Percentiles rank a stretch among this genome's conserved stretches.
These are phyloP conservation scores for Termitomyces sp. DNA, from an alignment of 768 basidiomycete genomes.

Conservation along the genomic window DNA sequence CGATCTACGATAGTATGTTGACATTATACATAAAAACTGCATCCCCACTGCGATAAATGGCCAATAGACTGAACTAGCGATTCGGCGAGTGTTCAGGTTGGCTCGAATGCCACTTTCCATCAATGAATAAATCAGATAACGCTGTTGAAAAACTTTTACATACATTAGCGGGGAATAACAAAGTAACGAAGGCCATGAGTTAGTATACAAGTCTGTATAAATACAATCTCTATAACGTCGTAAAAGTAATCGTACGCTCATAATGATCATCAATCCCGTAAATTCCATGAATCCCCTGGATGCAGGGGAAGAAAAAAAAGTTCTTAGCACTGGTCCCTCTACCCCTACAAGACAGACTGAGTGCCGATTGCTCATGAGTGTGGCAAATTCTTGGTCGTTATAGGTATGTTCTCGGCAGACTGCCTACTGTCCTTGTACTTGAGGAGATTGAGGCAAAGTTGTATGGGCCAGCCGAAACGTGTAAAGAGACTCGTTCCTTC, in stretches of 20 bases:
- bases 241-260: neutral
- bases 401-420: slow-evolving; percentile 1
- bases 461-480: slow-evolving; percentile 31
- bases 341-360: no score
- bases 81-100: no score
- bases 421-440: neutral
- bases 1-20: no score
- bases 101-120: neutral
- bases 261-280: neutral
- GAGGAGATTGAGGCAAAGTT: slow-evolving; percentile 14
- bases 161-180: neutral
- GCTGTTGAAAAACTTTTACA: neutral
- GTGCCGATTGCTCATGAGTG: neutral
- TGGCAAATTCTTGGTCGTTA: neutral
- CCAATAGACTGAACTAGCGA: neutral
- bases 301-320: neutral
- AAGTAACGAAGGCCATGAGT: neutral
- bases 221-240: neutral
- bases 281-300: neutral
- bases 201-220: neutral
- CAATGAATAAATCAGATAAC: neutral
- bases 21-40: no score
- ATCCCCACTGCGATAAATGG: neutral
- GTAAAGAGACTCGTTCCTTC: slow-evolving; percentile 19
- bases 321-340: neutral